Evolutionary conservation across 1,139 yeast genomes (phyloP), one percentile per base, ranked within the genome.

Genomic region (Suhomyces bolitotheri): DNA sequence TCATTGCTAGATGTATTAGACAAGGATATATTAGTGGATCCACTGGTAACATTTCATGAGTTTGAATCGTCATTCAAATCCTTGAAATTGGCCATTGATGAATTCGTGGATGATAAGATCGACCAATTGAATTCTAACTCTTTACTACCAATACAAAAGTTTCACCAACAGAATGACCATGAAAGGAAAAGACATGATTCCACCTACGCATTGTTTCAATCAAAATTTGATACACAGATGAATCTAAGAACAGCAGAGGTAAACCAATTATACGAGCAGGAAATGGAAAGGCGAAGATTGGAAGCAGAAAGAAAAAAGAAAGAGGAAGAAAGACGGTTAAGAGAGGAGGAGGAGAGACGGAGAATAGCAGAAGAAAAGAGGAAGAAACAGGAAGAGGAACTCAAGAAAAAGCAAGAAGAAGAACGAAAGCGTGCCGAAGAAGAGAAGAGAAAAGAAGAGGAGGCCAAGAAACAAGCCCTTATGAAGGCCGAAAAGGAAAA

Each of bases 401-500:
- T 16, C 27, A 27, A 19, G 30, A 25, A 14, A 21, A 14, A 23
- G 17, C 16, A 17, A 16, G 32, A 29, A 28, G 33, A 25, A 19
- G 29, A 17, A 23, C 22, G 13, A 16, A 25, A 23, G 26, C 27
- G 22, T 3, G 16, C 17, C 8, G 29, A 22, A 4, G 40, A 34
- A 12, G 35, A 24, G 27, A 29, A 23, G 25, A 29, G 17, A 22
- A 27, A 26, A 15, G 22, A 25, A 15, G 39, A 34, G 15, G 43
- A 38, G 22, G 40, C 31, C 15, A 36, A 22, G 22, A 8, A 29
- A 16, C 31, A 38, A 22, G 20, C 33, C 24, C 29, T 38, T 36
- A 33, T 29, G 39, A 38, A 33, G 44, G 44, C 29, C 29, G 40
- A 39, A 29, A 34, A 36, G 13, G 27, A 29, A 14, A 26, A 39